Evolutionary conservation across 2,329 filamentous ascomycete genomes (phyloP), one percentile per base, ranked within the genome.

Genomic region (Cytospora mali): DNA sequence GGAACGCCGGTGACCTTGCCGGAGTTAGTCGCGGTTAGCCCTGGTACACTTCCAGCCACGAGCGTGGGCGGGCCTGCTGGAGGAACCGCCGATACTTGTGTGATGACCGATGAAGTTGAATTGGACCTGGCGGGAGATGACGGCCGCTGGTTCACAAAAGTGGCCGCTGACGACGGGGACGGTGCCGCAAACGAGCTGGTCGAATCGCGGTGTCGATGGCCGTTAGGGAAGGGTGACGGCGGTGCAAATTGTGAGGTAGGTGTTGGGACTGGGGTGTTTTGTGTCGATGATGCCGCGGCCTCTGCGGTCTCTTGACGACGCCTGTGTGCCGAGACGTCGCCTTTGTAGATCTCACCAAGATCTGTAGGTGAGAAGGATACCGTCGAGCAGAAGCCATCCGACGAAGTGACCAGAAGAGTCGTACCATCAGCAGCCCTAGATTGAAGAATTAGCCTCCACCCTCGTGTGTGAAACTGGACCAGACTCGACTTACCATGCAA

Each of bases 361-460:
- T 99, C 95, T 10, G 92, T 91, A 2, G 90, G 80, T 1, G 85
- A 77, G 72, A 99, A 99, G 0, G 93, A 90, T 6, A 99, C 80
- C 0, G 91, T 90, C 0, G 95, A 99, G 75, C 95, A 99, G 79
- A 98, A 99, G 0, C 95, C 95, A 75, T 99, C 95, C 0, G 95
- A 97, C 0, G 95, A 99, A n/a, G 93, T 95, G 79, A 99, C 96
- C 55, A 99, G 82, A 25, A 99, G 80, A 1, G 80, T 81, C 31
- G 76, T 70, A 35, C 82, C 82, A 62, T 84, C 81, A 58, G 74
- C 81, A 51, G 81, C 80, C 80, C 80, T 81, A 58, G 28, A 27
- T 42, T 51, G 31, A 62, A 72, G 53, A 62, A 70, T 79, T 69
- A 76, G 70, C 58, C 42, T 48, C 61, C 27, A 14, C 25, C 21